Conservation (phyloP, 2,329 filamentous ascomycete species). For the Fusarium chaquense region DNA sequence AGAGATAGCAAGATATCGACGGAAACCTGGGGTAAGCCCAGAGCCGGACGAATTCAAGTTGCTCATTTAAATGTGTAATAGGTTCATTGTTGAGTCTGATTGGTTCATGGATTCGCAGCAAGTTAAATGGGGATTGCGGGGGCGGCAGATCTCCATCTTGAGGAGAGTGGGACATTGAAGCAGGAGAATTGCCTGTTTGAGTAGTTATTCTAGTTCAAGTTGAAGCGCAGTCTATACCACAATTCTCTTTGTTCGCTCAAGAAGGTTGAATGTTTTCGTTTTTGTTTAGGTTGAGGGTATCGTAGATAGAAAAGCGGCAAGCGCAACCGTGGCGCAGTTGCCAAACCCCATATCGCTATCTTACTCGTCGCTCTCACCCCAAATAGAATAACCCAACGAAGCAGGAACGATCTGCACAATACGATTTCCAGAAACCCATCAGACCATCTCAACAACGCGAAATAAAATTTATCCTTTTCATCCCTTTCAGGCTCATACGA, state of each 20-base stretch:
- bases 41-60: slow-evolving; percentile 37
- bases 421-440: slow-evolving; percentile 1
- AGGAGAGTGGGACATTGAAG: slow-evolving; percentile 15
- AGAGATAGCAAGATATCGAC: slow-evolving; percentile 44
- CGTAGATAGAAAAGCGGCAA: background rate
- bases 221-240: background rate
- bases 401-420: slow-evolving; percentile 1
- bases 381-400: slow-evolving; percentile 2
- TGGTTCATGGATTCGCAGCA: slow-evolving; percentile 14
- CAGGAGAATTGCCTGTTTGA: slow-evolving; percentile 16
- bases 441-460: background rate
- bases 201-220: background rate
- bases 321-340: background rate
- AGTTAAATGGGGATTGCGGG: slow-evolving; percentile 42
- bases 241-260: background rate
- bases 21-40: slow-evolving; percentile 45
- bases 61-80: slow-evolving; percentile 45
- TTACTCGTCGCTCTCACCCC: slow-evolving; percentile 4
- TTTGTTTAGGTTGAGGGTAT: slow-evolving; percentile 2
- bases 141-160: slow-evolving; percentile 45
- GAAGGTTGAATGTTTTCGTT: background rate
- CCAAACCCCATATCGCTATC: background rate
- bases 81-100: slow-evolving; percentile 19
- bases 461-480: background rate
- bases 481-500: background rate